Evolutionary conservation across 2,329 filamentous ascomycete species (phyloP).

Genomic region (Neopestalotiopsis clavispora): DNA sequence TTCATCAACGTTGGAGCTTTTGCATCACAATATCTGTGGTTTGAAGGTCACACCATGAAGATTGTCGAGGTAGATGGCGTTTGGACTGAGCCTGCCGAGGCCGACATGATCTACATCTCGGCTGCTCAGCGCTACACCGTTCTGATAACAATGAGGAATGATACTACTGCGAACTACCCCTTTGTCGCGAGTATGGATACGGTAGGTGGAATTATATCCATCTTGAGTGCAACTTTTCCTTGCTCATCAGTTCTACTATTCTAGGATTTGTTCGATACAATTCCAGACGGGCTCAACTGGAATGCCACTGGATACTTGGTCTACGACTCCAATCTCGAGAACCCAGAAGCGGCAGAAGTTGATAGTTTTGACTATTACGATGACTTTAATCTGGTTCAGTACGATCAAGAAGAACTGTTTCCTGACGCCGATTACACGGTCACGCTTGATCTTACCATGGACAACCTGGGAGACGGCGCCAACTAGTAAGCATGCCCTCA

Average conservation of each 20-base stretch:
- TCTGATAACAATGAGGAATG: slow-evolving; percentile 66
- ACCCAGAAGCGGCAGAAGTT: slow-evolving; percentile 58
- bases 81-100: slow-evolving; percentile 64
- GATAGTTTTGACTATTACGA: slow-evolving; percentile 72
- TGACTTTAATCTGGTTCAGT: slow-evolving; percentile 73
- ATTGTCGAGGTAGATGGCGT: slow-evolving; percentile 78
- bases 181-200: slow-evolving; percentile 74
- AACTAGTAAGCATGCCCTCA: slow-evolving; percentile 58
- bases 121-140: slow-evolving; percentile 71
- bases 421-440: slow-evolving; percentile 67
- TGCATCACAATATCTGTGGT: slow-evolving; percentile 69
- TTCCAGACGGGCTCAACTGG: slow-evolving; percentile 72
- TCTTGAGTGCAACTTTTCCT: too few relatives aligned
- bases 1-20: slow-evolving; percentile 78
- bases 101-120: slow-evolving; percentile 68
- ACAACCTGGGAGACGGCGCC: slow-evolving; percentile 69
- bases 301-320: slow-evolving; percentile 70
- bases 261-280: slow-evolving; percentile 68
- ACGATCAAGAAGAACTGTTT: slow-evolving; percentile 66
- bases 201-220: slow-evolving; percentile 40
- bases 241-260: slow-evolving; percentile 22
- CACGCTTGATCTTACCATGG: slow-evolving; percentile 68
- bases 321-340: slow-evolving; percentile 53
- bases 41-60: slow-evolving; percentile 69
- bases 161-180: slow-evolving; percentile 66